phyloP scores from a whole-genome alignment of 306 rosid species.

The Abrus precatorius region DNA sequence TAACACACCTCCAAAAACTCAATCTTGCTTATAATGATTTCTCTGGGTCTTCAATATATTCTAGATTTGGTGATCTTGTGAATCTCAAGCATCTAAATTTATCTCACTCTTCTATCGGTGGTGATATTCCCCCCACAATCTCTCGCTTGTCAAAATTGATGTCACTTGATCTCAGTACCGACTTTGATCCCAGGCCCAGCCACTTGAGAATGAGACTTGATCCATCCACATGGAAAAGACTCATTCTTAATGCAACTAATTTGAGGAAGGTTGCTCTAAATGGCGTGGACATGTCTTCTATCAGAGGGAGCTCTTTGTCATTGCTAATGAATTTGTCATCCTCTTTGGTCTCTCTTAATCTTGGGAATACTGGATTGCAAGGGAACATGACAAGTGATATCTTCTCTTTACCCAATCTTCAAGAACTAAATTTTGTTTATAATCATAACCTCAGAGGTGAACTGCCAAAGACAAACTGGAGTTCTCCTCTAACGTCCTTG shows the following conservation, averaged over 20 bases:
- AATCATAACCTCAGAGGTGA: neutral
- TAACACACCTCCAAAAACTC: neutral
- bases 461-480: constrained; percentile 49
- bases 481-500: neutral
- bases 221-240: constrained; percentile 36
- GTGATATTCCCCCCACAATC: constrained; percentile 46
- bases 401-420: constrained; percentile 31
- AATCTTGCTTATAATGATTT: constrained; percentile 16
- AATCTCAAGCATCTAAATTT: constrained; percentile 33
- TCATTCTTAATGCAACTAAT: constrained; percentile 39
- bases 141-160: constrained; percentile 49
- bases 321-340: constrained; percentile 42
- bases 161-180: constrained; percentile 31
- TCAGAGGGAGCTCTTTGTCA: constrained; percentile 11
- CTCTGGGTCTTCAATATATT: neutral
- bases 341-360: constrained; percentile 34
- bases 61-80: constrained; percentile 33
- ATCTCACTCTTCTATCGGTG: accelerated
- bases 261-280: constrained; percentile 9
- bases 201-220: neutral
- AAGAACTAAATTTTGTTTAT: neutral
- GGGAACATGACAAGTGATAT: constrained; percentile 23
- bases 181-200: neutral
- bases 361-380: accelerated
- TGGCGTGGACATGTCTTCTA: neutral